Evolutionary conservation across 768 basidiomycete genomes (phyloP).

Genomic region (Mycena pura): DNA sequence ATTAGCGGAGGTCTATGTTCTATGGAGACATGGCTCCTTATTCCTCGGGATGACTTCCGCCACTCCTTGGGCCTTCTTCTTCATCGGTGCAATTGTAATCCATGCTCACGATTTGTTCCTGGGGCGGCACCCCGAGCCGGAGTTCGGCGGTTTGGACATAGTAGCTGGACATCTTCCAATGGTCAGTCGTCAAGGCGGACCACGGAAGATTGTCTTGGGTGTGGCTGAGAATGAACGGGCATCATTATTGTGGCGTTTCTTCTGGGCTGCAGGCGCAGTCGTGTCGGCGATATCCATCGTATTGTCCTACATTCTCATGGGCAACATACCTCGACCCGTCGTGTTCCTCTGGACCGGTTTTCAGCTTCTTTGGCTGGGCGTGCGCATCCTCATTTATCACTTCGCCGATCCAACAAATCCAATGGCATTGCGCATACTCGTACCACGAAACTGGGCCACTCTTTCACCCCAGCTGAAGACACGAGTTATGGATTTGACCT

Average conservation of each 20-base stretch:
- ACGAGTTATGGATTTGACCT: slow-evolving; percentile 26
- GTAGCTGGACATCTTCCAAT: slow-evolving; percentile 32
- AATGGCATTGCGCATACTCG: slow-evolving; percentile 12
- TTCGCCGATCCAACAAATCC: slow-evolving; percentile 20
- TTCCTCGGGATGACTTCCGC: slow-evolving; percentile 18
- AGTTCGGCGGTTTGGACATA: slow-evolving; percentile 26
- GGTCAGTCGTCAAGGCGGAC: slow-evolving; percentile 24
- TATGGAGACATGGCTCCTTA: slow-evolving; percentile 18
- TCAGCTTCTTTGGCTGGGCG: slow-evolving; percentile 32
- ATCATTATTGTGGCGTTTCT: slow-evolving; percentile 24
- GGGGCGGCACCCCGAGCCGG: background rate
- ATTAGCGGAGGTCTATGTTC: slow-evolving; percentile 26
- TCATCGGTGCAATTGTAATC: slow-evolving; percentile 16
- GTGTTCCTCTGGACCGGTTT: slow-evolving; percentile 32
- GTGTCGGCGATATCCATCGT: slow-evolving; percentile 27
- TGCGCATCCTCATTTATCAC: slow-evolving; percentile 30
- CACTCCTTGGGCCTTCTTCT: slow-evolving; percentile 32
- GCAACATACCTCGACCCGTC: slow-evolving; percentile 10
- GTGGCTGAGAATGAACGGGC: slow-evolving; percentile 22
- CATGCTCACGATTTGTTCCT: slow-evolving; percentile 14
- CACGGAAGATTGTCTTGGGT: slow-evolving; percentile 31
- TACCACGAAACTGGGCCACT: slow-evolving; percentile 5
- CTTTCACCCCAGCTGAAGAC: slow-evolving; percentile 19
- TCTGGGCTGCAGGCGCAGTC: slow-evolving; percentile 33
- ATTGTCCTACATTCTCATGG: slow-evolving; percentile 30